Conservation (phyloP, 2,329 filamentous ascomycete genomes). For the Pseudocercospora macadamiae region DNA sequence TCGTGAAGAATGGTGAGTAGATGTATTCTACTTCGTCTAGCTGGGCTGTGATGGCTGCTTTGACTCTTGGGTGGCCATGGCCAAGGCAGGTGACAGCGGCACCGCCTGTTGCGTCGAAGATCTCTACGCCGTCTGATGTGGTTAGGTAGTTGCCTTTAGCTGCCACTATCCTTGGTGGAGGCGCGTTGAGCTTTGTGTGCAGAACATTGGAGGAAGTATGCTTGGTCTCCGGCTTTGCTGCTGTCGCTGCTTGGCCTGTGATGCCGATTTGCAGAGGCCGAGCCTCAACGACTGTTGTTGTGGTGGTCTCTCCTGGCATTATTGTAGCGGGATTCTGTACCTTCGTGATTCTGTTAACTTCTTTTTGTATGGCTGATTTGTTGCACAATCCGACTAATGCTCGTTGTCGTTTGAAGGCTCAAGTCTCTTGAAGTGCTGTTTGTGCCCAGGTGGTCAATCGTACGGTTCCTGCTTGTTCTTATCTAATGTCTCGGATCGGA, state of each 20-base stretch:
- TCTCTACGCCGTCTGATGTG: constrained; percentile 55
- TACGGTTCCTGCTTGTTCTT: no score
- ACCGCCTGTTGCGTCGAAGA: constrained; percentile 73
- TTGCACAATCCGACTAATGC: not conserved
- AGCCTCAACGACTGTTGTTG: not conserved
- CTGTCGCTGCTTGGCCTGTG: constrained; percentile 19
- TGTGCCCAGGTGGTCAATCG: no score
- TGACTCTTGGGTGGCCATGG: constrained; percentile 54
- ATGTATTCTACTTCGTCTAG: constrained; percentile 61
- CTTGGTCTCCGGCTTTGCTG: not conserved
- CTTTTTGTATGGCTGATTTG: not conserved
- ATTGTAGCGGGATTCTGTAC: not conserved
- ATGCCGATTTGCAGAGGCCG: constrained; percentile 12
- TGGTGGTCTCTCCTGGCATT: not conserved
- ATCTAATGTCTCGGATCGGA: no score
- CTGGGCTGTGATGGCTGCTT: constrained; percentile 61
- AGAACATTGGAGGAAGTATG: constrained; percentile 40
- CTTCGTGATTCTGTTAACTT: not conserved
- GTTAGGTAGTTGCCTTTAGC: constrained; percentile 55
- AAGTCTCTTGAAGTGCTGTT: no score
- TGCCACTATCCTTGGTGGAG: constrained; percentile 50
- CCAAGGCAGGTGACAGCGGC: constrained; percentile 73
- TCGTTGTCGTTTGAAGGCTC: not conserved
- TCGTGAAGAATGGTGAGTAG: constrained; percentile 60
- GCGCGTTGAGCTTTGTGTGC: constrained; percentile 51